Evolutionary conservation across 2,329 filamentous ascomycete genomes (phyloP).

Genomic region (Penicillium oxalicum): DNA sequence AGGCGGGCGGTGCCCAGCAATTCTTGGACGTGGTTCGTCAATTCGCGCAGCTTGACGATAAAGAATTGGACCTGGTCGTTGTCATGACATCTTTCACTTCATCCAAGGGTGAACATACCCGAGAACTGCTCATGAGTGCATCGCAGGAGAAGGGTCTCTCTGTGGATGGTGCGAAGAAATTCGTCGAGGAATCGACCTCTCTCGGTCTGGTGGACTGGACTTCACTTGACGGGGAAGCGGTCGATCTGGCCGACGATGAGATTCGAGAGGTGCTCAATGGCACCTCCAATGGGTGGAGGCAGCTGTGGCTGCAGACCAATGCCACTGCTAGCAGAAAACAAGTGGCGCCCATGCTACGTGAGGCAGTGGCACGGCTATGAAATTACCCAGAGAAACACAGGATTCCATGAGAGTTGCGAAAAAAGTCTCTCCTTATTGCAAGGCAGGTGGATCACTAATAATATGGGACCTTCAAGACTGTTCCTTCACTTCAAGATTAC

Average conservation of each 20-base stretch:
- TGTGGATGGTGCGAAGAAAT: constrained; percentile 40
- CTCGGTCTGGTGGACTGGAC: constrained; percentile 40
- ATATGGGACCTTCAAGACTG: background rate
- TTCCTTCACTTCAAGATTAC: constrained; percentile 3
- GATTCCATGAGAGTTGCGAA: background rate
- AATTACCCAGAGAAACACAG: background rate
- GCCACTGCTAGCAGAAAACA: constrained; percentile 57
- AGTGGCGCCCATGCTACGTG: constrained; percentile 55
- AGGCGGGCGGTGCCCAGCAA: constrained; percentile 33
- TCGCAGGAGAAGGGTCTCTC: constrained; percentile 35
- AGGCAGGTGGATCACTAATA: no score
- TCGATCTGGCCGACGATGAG: constrained; percentile 12
- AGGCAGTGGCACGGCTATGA: constrained; percentile 32
- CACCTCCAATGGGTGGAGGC: constrained; percentile 35
- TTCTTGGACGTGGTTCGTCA: constrained; percentile 39
- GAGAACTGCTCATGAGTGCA: constrained; percentile 48
- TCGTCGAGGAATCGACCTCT: constrained; percentile 38
- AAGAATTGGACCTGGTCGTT: constrained; percentile 48
- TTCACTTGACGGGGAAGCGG: constrained; percentile 20
- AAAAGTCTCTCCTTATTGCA: background rate
- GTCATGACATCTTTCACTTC: constrained; percentile 55
- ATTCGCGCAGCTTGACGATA: constrained; percentile 43
- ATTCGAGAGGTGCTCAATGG: constrained; percentile 12
- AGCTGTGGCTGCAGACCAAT: constrained; percentile 53
- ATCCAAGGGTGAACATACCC: constrained; percentile 40